Conservation (phyloP, 2,329 filamentous ascomycete species). For the Monilinia aucupariae region DNA sequence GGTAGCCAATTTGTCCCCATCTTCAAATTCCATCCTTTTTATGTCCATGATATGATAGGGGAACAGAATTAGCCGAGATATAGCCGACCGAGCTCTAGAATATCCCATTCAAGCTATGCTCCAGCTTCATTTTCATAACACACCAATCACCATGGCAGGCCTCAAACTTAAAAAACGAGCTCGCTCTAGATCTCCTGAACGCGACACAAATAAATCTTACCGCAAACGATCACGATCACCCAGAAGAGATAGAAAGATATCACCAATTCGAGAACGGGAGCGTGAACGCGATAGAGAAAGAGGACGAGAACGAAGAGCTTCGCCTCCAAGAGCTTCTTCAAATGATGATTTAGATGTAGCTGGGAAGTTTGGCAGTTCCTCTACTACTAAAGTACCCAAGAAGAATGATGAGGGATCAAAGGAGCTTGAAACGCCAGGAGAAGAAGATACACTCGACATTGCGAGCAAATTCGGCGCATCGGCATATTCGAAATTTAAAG, state of each 20-base stretch:
- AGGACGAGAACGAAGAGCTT: slow-evolving; percentile 48
- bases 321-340: slow-evolving; percentile 34
- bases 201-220: slow-evolving; percentile 12
- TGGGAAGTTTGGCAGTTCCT: slow-evolving; percentile 32
- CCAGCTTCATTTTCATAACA: neutral
- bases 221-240: slow-evolving; percentile 17
- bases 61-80: neutral
- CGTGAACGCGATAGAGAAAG: slow-evolving; percentile 37
- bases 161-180: slow-evolving; percentile 17
- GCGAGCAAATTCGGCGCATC: slow-evolving; percentile 16
- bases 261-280: slow-evolving; percentile 32
- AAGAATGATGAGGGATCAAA: slow-evolving; percentile 16
- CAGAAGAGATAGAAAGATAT: slow-evolving; percentile 40
- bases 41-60: neutral
- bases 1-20: neutral
- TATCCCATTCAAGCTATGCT: neutral
- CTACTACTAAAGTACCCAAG: neutral
- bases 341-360: slow-evolving; percentile 34
- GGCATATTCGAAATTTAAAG: slow-evolving; percentile 13
- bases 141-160: slow-evolving; percentile 12
- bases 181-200: slow-evolving; percentile 15
- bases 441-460: slow-evolving; percentile 16
- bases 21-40: neutral
- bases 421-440: neutral
- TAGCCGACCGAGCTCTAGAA: slow-evolving; percentile 2